phyloP scores from a whole-genome alignment of 306 rosid species.

The Cicer bijugum region DNA sequence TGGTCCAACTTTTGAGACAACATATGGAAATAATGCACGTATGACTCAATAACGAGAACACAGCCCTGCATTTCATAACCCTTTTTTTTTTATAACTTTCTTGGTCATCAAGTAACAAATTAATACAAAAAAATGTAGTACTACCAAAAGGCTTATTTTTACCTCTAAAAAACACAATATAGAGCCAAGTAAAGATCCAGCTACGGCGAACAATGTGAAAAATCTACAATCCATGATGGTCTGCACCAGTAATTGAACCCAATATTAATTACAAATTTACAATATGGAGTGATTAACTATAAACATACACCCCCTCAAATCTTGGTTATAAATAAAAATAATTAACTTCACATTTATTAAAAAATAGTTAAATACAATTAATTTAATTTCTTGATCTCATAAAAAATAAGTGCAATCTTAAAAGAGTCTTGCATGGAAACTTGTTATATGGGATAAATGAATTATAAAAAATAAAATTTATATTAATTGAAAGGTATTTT shows the following conservation, averaged over 20 bases:
- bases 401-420: no score
- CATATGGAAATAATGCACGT: constrained; percentile 43
- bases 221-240: constrained; percentile 55
- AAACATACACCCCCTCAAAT: no score
- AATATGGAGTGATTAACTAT: no score
- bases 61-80: constrained; percentile 46
- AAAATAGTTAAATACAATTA: no score
- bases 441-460: no score
- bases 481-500: no score
- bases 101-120: background rate
- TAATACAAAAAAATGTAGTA: background rate
- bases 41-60: constrained; percentile 47
- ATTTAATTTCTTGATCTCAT: no score
- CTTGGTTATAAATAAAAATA: no score
- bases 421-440: no score
- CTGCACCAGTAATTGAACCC: constrained; percentile 42
- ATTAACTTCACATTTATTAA: no score
- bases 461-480: no score
- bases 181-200: constrained; percentile 56
- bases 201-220: constrained; percentile 51
- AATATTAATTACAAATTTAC: background rate
- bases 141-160: background rate
- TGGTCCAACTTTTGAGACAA: constrained; percentile 45
- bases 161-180: constrained; percentile 56
- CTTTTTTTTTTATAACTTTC: background rate